phyloP scores from a whole-genome alignment of 805 yeast species.

The Metschnikowia baotianmanensis region DNA sequence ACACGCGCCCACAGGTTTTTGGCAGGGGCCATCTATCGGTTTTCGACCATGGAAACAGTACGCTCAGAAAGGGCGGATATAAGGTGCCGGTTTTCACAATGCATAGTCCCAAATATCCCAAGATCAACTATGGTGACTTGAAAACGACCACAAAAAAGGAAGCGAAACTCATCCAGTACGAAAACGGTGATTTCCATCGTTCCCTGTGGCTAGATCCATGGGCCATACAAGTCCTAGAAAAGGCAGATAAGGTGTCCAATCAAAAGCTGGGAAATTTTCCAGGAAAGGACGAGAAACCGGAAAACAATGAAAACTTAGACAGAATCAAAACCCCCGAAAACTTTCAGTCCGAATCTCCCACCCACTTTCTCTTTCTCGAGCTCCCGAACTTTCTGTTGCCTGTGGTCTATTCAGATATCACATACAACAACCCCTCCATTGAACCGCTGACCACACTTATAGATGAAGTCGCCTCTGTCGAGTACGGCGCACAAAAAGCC shows the following conservation, averaged over 20 bases:
- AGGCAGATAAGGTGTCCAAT: slow-evolving; percentile 5
- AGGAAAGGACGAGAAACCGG: not conserved
- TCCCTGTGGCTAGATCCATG: slow-evolving; percentile 75
- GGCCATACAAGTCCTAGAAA: slow-evolving; percentile 54
- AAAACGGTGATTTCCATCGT: slow-evolving; percentile 60
- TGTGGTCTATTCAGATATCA: slow-evolving; percentile 62
- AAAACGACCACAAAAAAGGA: slow-evolving; percentile 41
- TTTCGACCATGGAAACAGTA: slow-evolving; percentile 52
- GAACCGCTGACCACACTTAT: slow-evolving; percentile 10
- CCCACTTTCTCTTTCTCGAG: slow-evolving; percentile 35
- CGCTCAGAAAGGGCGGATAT: slow-evolving; percentile 72
- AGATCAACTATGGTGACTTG: slow-evolving; percentile 22
- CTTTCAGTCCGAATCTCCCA: too few species aligned
- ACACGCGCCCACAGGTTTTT: slow-evolving; percentile 50
- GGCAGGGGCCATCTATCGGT: slow-evolving; percentile 60
- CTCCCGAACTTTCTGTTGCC: slow-evolving; percentile 69
- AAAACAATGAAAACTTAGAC: not conserved
- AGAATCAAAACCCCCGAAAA: not conserved
- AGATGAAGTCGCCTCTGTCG: slow-evolving; percentile 9
- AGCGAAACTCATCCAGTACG: slow-evolving; percentile 55
- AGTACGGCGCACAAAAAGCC: slow-evolving; percentile 27
- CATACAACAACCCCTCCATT: slow-evolving; percentile 25
- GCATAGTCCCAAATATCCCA: not conserved
- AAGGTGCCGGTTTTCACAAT: slow-evolving; percentile 26
- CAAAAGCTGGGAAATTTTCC: not conserved